phyloP scores from a whole-genome alignment of 2,329 filamentous ascomycete species.

The Cephalotrichum gorgonifer region DNA sequence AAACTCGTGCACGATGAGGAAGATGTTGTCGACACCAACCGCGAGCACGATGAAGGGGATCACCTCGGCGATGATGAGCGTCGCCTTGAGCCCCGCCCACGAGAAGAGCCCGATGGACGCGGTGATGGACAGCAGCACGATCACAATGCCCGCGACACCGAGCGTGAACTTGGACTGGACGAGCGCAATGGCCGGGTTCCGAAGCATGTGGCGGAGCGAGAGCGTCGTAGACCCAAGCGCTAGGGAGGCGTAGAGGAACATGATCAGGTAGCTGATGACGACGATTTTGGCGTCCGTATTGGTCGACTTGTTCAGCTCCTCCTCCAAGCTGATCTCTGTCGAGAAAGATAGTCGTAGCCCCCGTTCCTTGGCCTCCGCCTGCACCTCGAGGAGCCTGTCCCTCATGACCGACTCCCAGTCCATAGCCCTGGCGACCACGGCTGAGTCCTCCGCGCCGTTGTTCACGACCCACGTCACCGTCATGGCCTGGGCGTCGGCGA shows the following conservation, averaged over 20 bases:
- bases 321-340: constrained; percentile 87
- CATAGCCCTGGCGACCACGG: constrained; percentile 62
- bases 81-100: constrained; percentile 83
- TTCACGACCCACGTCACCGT: constrained; percentile 92
- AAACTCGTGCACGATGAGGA: constrained; percentile 96
- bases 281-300: constrained; percentile 98
- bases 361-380: constrained; percentile 65
- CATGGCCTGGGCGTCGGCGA: constrained; percentile 66
- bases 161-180: constrained; percentile 96
- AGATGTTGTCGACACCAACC: constrained; percentile 97
- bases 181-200: constrained; percentile 72
- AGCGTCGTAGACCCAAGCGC: constrained; percentile 83
- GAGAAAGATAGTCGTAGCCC: constrained; percentile 87
- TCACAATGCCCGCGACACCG: constrained; percentile 87
- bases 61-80: constrained; percentile 94
- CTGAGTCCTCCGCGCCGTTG: constrained; percentile 67
- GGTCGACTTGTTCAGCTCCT: constrained; percentile 94
- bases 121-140: constrained; percentile 94
- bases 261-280: constrained; percentile 92
- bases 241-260: constrained; percentile 95
- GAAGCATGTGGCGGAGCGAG: constrained; percentile 64
- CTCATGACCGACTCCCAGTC: constrained; percentile 83
- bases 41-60: constrained; percentile 96
- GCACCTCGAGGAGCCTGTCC: constrained; percentile 62
- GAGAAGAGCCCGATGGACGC: constrained; percentile 94